Conservation (phyloP, 2,329 filamentous ascomycete genomes). For the Botrytis aclada region DNA sequence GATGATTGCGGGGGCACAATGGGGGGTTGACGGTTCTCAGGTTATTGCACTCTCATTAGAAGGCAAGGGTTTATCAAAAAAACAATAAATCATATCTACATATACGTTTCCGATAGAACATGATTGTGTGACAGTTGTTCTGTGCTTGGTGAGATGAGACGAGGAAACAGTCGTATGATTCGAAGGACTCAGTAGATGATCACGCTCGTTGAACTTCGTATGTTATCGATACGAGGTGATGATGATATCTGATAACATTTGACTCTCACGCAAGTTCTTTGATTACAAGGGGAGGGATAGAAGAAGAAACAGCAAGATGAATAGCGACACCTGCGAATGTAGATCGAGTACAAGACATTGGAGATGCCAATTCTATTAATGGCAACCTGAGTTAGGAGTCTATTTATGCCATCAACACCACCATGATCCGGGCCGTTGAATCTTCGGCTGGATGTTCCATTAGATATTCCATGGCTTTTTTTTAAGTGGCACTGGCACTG, state of each 20-base stretch:
- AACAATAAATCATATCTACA: conserved; percentile 3
- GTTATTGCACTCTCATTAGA: neutral
- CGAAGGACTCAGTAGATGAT: neutral
- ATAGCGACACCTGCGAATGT: neutral
- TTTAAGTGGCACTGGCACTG: conserved; percentile 1
- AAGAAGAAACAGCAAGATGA: neutral
- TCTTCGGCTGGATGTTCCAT: neutral
- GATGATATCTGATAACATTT: neutral
- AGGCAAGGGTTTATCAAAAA: neutral
- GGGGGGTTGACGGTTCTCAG: neutral
- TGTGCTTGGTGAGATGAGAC: neutral
- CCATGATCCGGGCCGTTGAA: neutral
- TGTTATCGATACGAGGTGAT: neutral
- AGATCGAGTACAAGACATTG: neutral
- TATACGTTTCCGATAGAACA: neutral
- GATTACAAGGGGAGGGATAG: neutral
- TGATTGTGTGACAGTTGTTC: neutral
- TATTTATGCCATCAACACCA: neutral
- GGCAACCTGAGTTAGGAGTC: neutral
- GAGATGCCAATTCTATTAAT: neutral
- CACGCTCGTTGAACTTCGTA: neutral
- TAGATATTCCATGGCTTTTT: neutral
- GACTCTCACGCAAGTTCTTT: neutral
- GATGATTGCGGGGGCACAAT: neutral
- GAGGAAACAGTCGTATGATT: neutral